Evolutionary conservation across 1,284 basidiomycete genomes (phyloP).

Genomic region (Cutaneotrichosporon cutaneum): DNA sequence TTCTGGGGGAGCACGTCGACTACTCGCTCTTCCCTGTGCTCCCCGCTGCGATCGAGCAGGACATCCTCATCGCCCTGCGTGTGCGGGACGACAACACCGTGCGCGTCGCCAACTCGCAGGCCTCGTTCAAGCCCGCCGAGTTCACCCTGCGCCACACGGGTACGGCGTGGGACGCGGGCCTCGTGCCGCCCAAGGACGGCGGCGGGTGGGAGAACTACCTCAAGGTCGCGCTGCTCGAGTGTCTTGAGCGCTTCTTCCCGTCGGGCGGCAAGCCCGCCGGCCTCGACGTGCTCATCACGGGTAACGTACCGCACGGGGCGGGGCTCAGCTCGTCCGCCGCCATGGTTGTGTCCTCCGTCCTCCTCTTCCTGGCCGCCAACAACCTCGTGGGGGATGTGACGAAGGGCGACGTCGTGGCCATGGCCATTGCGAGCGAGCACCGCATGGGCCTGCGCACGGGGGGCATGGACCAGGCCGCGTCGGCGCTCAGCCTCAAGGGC

Average conservation of each 20-base stretch:
- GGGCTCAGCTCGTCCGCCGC: constrained; percentile 72
- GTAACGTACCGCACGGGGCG: constrained; percentile 75
- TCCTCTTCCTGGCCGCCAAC: constrained; percentile 73
- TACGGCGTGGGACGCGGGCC: constrained; percentile 69
- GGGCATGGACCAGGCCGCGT: constrained; percentile 67
- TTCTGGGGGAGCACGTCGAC: constrained; percentile 80
- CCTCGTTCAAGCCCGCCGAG: constrained; percentile 58
- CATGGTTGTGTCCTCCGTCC: constrained; percentile 77
- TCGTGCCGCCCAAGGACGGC: constrained; percentile 61
- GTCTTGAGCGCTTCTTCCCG: constrained; percentile 31
- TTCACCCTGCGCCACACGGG: constrained; percentile 58
- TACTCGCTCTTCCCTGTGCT: constrained; percentile 64
- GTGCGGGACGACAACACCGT: constrained; percentile 10
- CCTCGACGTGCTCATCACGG: constrained; percentile 71
- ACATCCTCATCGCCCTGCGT: constrained; percentile 77
- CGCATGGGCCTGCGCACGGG: constrained; percentile 64
- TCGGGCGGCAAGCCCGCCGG: constrained; percentile 57
- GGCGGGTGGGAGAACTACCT: constrained; percentile 82
- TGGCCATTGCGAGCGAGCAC: constrained; percentile 77
- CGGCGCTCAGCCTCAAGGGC: constrained; percentile 67
- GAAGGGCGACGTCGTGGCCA: constrained; percentile 68
- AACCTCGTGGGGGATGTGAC: constrained; percentile 62
- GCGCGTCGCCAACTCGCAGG: constrained; percentile 63
- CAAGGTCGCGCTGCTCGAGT: constrained; percentile 59
- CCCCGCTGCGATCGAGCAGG: constrained; percentile 78